Evolutionary conservation across 1,284 basidiomycete genomes (phyloP).

Genomic region (Puccinia hordei): DNA sequence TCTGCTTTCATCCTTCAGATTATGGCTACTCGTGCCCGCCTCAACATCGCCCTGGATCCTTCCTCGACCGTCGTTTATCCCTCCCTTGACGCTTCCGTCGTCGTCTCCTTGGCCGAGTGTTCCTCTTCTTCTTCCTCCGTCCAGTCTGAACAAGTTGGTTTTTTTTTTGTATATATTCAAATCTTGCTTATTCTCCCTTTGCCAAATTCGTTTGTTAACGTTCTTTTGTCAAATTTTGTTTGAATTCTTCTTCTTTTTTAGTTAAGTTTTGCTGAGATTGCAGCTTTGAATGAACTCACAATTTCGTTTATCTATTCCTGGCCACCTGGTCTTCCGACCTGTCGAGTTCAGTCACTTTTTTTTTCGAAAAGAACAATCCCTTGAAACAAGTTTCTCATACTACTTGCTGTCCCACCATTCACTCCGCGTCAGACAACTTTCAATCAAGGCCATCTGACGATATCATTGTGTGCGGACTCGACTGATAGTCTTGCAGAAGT

Average conservation of each 20-base stretch:
- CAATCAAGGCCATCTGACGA: conserved; percentile 51
- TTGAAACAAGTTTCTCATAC: no score
- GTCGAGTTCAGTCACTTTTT: conserved; percentile 23
- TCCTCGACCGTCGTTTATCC: conserved; percentile 23
- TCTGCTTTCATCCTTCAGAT: conserved; percentile 2
- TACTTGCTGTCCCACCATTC: no score
- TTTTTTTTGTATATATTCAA: no score
- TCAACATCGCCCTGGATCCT: conserved; percentile 18
- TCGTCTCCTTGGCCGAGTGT: conserved; percentile 26
- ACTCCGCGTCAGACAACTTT: conserved; percentile 30
- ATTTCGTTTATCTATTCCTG: conserved; percentile 3
- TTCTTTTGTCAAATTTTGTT: no score
- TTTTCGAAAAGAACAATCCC: no score
- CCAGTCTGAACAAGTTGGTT: neutral
- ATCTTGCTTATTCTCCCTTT: no score
- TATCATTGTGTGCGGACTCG: conserved; percentile 62
- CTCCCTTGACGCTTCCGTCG: neutral
- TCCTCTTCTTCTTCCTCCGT: neutral
- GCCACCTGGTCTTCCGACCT: neutral
- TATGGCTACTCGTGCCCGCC: neutral
- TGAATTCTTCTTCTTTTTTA: neutral
- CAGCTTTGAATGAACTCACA: neutral
- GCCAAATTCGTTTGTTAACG: no score
- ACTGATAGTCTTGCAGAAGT: conserved; percentile 56
- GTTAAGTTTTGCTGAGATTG: conserved; percentile 15